A percentile compares a stretch with the other conserved stretches of the same genome.
These are phyloP conservation scores for Pythium diclinum DNA, from an alignment of 352 stramenopile genomes.

Conservation along the genomic window DNA sequence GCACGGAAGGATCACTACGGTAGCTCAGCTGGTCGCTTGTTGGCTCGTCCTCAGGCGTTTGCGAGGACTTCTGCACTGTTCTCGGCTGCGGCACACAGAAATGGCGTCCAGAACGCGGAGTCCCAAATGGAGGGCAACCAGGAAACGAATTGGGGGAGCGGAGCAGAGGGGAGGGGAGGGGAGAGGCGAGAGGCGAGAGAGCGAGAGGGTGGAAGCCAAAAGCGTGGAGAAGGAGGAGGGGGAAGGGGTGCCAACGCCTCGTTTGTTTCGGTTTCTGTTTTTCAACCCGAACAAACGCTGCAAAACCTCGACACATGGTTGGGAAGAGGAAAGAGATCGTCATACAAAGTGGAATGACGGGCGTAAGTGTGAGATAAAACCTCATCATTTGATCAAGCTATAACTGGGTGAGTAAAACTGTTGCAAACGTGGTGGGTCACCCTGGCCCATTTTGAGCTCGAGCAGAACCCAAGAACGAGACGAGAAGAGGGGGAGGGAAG, in stretches of 20 bases:
- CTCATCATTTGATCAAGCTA: constrained; percentile 16
- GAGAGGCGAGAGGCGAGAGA: constrained; percentile 12
- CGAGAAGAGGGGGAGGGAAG: background rate
- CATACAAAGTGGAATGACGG: background rate
- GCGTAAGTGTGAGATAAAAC: constrained; percentile 15
- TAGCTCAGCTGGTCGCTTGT: background rate
- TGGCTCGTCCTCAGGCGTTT: constrained; percentile 6
- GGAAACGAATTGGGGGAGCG: background rate
- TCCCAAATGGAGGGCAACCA: constrained; percentile 9
- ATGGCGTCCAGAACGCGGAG: constrained; percentile 6
- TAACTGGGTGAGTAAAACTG: constrained; percentile 29
- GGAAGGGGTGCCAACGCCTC: constrained; percentile 12
- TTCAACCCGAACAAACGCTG: background rate
- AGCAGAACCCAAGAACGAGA: constrained; percentile 14
- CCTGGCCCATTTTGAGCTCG: background rate
- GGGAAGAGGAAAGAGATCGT: constrained; percentile 1
- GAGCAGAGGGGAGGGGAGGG: background rate
- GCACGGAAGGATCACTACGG: background rate
- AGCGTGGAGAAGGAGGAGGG: background rate
- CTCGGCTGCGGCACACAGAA: constrained; percentile 9
- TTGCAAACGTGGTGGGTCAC: constrained; percentile 9
- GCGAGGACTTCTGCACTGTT: constrained; percentile 4
- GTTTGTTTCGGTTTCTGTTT: constrained; percentile 21
- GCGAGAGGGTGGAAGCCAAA: constrained; percentile 6
- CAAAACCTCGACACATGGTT: constrained; percentile 22